These are phyloP conservation scores for Backusella parvicylindrica DNA, from an alignment of 192 early-diverging fungal species.

Conservation along the genomic window DNA sequence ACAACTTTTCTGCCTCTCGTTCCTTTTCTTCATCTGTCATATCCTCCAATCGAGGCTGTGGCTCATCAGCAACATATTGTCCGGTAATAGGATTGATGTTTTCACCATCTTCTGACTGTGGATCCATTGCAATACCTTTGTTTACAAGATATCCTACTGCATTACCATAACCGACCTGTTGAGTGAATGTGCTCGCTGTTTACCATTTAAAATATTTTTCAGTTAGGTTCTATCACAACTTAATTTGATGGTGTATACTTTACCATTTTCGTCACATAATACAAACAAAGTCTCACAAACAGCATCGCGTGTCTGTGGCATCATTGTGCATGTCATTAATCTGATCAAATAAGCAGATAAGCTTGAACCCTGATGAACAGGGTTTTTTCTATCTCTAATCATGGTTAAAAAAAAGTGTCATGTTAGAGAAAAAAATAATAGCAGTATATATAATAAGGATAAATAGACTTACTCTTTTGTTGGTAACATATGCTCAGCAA, in stretches of 20 bases:
- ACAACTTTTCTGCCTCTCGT: conserved; percentile 84
- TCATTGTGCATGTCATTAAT: conserved; percentile 63
- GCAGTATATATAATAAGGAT: not conserved
- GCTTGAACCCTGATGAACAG: conserved; percentile 60
- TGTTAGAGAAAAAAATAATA: not conserved
- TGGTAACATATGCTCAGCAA: conserved; percentile 55
- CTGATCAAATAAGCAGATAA: conserved; percentile 63
- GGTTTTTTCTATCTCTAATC: conserved; percentile 65
- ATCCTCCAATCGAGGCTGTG: conserved; percentile 54
- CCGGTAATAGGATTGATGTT: conserved; percentile 90
- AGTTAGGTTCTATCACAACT: not conserved
- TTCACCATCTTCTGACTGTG: conserved; percentile 13
- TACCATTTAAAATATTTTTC: not conserved
- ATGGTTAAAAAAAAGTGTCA: not conserved
- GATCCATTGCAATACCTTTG: conserved; percentile 56
- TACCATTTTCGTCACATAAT: conserved; percentile 70
- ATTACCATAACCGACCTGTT: conserved; percentile 89
- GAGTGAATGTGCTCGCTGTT: conserved; percentile 56
- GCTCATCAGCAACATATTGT: conserved; percentile 46
- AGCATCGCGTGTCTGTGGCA: conserved; percentile 55
- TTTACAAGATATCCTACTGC: conserved; percentile 88
- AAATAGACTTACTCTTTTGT: conserved; percentile 56
- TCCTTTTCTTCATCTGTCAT: conserved; percentile 99
- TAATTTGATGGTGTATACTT: not conserved
- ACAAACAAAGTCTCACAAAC: conserved; percentile 65